Base-by-base conservation (phyloP, 768 basidiomycete genomes). In the Psilocybe azurescens region DNA sequence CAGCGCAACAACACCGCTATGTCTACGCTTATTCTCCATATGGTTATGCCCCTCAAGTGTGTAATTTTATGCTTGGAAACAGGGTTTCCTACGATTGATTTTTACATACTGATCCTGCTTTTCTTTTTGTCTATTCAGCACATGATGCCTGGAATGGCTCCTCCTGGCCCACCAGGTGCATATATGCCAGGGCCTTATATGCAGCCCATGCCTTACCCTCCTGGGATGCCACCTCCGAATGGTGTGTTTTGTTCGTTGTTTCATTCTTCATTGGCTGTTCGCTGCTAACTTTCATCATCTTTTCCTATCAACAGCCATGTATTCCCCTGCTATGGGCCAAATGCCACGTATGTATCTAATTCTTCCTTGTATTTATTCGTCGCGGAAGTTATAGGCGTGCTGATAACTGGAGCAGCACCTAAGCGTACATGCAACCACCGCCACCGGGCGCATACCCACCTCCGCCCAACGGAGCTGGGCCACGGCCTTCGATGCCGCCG, bases 401-500 rank as follows among this genome's bases (percentile, higher is more conserved):
- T 14, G 53, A 30, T 61, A 55, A 13, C 8, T 50, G 24, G 3
- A 28, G 50, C 29, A 89, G 87, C 86, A 36, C 88, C 18, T 86
- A 87, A 84, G 84, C 83, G 51, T 95, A 94, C 72, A 93, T 94
- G 91, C 88, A 79, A 44, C 85, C 84, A 20, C 87, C 88, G 30
- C 83, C 81, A n/a, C 91, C 89, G 4, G 90, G 89, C 55, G 89
- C 90, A 57, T 81, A 88, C 61, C 93, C 91, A 67, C 90, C 90
- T 14, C 85, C 88, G 3, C 90, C 93, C 24, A 93, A 91, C 67
- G 90, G 90, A 50, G 86, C 85, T 33, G 91, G 85, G 41, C 91
- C 89, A 16, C 86, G 93, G 63, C 93, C 90, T 28, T 93, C 93
- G 14, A 93, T 94, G 90, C 93, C 93, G n/a, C 91, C 93, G 8